Evolutionary conservation across 2,329 filamentous ascomycete genomes (phyloP).

Genomic region (Botrytis galanthina): DNA sequence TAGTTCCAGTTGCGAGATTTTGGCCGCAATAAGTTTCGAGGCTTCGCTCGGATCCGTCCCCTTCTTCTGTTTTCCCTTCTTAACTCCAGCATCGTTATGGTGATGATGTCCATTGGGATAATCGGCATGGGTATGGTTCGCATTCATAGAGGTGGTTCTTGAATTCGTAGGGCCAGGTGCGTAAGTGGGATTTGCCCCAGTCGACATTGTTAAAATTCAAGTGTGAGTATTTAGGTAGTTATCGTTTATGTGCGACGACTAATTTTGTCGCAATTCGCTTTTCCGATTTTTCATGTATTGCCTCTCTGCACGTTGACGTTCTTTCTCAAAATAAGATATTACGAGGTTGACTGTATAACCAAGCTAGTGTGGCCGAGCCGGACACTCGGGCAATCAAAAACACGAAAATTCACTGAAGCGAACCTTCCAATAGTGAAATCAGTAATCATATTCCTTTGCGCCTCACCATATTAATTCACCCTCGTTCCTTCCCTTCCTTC

Average conservation of each 20-base stretch:
- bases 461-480: slow-evolving; percentile 4
- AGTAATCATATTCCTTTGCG: slow-evolving; percentile 4
- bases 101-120: slow-evolving; percentile 42
- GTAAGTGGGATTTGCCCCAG: slow-evolving; percentile 40
- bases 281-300: slow-evolving; percentile 17
- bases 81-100: slow-evolving; percentile 51
- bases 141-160: slow-evolving; percentile 33
- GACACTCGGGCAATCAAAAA: slow-evolving; percentile 19
- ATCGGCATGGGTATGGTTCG: slow-evolving; percentile 32
- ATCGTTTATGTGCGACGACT: slow-evolving; percentile 21
- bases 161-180: slow-evolving; percentile 39
- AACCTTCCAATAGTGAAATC: slow-evolving; percentile 11
- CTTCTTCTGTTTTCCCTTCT: slow-evolving; percentile 86
- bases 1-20: slow-evolving; percentile 92
- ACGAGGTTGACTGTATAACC: slow-evolving; percentile 19
- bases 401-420: slow-evolving; percentile 21
- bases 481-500: slow-evolving; percentile 1
- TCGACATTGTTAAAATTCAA: slow-evolving; percentile 35
- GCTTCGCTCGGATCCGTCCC: slow-evolving; percentile 81
- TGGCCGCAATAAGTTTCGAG: slow-evolving; percentile 84
- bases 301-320: slow-evolving; percentile 20
- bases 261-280: slow-evolving; percentile 12
- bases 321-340: slow-evolving; percentile 19
- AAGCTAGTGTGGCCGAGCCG: slow-evolving; percentile 18
- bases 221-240: slow-evolving; percentile 1